Percentiles rank a stretch among this genome's conserved stretches.
Conservation (phyloP, 768 basidiomycete species). For the Leccinum pellstonianum region DNA sequence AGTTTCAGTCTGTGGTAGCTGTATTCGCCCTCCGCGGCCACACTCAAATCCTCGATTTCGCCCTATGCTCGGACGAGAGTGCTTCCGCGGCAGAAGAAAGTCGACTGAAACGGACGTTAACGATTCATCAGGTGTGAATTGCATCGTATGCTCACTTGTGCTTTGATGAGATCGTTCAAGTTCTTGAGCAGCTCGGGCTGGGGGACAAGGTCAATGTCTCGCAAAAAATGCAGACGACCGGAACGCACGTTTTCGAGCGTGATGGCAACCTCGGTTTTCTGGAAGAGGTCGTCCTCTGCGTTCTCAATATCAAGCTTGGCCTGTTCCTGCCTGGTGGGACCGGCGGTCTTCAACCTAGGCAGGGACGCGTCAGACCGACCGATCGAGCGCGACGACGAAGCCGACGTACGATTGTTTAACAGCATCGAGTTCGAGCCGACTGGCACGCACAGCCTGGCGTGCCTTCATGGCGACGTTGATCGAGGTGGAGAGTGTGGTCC, state of each 20-base stretch:
- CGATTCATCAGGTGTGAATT: neutral
- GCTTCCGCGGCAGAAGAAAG: constrained; percentile 78
- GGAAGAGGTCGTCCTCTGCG: constrained; percentile 93
- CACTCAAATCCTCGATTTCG: constrained; percentile 89
- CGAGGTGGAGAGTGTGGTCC: constrained; percentile 78
- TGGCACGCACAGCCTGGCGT: constrained; percentile 73
- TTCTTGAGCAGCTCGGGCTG: constrained; percentile 97
- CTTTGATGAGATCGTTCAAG: constrained; percentile 87
- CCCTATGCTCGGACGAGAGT: constrained; percentile 73
- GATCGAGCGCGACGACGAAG: neutral
- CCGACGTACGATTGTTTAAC: constrained; percentile 77
- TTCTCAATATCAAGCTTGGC: constrained; percentile 93
- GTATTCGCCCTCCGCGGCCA: constrained; percentile 94
- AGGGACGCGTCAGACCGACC: constrained; percentile 1
- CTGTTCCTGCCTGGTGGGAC: constrained; percentile 81
- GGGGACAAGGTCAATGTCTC: neutral
- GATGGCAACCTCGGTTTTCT: constrained; percentile 97
- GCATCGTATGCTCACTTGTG: constrained; percentile 54
- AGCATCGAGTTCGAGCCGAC: constrained; percentile 85
- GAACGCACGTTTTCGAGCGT: constrained; percentile 89
- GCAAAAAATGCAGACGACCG: neutral
- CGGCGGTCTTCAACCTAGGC: constrained; percentile 73
- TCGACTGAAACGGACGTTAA: constrained; percentile 40
- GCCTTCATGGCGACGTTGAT: constrained; percentile 95
- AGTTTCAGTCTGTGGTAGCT: constrained; percentile 45